Evolutionary conservation across 768 basidiomycete genomes (phyloP).

Genomic region (Gloeopeniophorella convolvens): DNA sequence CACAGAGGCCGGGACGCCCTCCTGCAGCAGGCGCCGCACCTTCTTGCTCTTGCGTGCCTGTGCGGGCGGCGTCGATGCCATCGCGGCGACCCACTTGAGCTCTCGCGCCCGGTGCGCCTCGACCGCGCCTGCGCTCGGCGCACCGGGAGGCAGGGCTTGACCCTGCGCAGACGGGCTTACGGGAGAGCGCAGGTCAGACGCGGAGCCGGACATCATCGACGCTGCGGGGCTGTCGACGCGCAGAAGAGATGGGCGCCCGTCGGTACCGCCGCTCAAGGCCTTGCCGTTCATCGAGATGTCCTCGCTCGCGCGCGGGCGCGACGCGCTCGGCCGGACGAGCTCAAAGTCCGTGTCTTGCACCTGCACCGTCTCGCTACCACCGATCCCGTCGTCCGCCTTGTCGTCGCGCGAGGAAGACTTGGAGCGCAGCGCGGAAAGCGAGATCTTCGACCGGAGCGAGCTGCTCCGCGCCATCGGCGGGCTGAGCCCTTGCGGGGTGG

Average conservation of each 20-base stretch:
- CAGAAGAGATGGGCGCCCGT: slow-evolving; percentile 19
- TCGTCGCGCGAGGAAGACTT: slow-evolving; percentile 30
- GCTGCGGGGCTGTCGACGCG: slow-evolving; percentile 29
- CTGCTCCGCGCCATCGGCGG: slow-evolving; percentile 29
- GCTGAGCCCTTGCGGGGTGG: slow-evolving; percentile 29
- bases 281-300: slow-evolving; percentile 36
- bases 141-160: neutral
- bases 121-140: slow-evolving; percentile 9
- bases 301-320: slow-evolving; percentile 42
- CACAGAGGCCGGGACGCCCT: slow-evolving; percentile 77
- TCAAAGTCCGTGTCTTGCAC: slow-evolving; percentile 81
- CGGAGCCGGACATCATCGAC: slow-evolving; percentile 24
- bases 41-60: slow-evolving; percentile 77
- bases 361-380: slow-evolving; percentile 48
- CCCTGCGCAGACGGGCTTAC: slow-evolving; percentile 11
- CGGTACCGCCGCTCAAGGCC: slow-evolving; percentile 6
- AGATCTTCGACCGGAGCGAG: slow-evolving; percentile 54
- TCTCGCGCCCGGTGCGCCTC: slow-evolving; percentile 73
- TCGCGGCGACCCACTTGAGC: slow-evolving; percentile 63
- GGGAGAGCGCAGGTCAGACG: slow-evolving; percentile 19
- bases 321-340: slow-evolving; percentile 57
- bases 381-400: slow-evolving; percentile 28
- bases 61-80: slow-evolving; percentile 49
- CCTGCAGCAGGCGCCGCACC: slow-evolving; percentile 61
- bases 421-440: slow-evolving; percentile 59